Evolutionary conservation across 257 asterid genomes (phyloP), one percentile per base, ranked within the genome.

Genomic region (Nicotiana paniculata): DNA sequence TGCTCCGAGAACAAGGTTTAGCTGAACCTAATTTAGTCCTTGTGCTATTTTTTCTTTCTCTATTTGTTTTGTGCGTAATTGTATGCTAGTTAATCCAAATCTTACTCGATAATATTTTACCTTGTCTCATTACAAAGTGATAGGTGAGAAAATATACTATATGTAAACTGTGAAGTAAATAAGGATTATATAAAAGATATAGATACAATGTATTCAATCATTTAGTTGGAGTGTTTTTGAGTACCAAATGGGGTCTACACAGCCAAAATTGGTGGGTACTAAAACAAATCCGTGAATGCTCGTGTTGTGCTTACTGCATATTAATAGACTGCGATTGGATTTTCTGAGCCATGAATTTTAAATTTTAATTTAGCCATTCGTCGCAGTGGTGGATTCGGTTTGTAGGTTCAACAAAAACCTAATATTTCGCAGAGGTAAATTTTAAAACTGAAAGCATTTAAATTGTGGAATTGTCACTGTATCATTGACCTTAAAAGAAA

Each of bases 221-320:
- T 53, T 12, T 12, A 3, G 17, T 53, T 12, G 79, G 79, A 72
- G 4, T 12, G 16, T n/a, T 46, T 46, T 48, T 61, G 6, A 24
- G 24, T 24, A 12, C n/a, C 9, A 37, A 46, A 46, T 3, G 21
- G 78, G 59, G 37, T 63, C 39, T 63, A 63, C 69, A 63, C 28
- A 28, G 66, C 58, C 77, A 62, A 82, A 55, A 61, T 55, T 18
- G 77, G 24, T 26, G 11, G n/a, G 81, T 81, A 30, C 62, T 81
- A 75, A 54, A 79, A 69, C 59, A 70, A 70, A 85, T 79, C 86
- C 88, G 88, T 85, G 86, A 85, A 74, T 63, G 43, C 80, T 72
- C 55, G 63, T 61, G 26, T 72, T 77, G 35, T 30, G 51, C 37
- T 10, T 4, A 26, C 37, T 63, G 37, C 69, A 10, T 26, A 64